A percentile compares a stretch with the other conserved stretches of the same genome.
phyloP scores from a whole-genome alignment of 2,329 filamentous ascomycete species.

The Pseudonectria foliicola region DNA sequence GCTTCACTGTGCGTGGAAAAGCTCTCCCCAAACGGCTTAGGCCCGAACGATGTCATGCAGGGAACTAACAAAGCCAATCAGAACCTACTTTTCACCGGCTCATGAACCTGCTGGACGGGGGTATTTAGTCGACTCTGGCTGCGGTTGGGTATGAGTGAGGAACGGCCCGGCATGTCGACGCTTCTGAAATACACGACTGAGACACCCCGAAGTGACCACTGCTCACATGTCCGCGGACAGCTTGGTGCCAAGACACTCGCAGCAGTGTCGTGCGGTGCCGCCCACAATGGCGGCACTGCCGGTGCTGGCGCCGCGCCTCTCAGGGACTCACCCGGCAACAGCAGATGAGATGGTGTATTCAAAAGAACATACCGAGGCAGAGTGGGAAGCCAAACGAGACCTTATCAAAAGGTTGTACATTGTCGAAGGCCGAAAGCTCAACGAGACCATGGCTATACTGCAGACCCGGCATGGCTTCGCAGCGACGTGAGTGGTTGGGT shows the following conservation, averaged over 20 bases:
- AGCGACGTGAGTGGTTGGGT: constrained; percentile 27
- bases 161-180: too few relatives aligned
- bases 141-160: too few relatives aligned
- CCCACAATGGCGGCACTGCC: constrained; percentile 24
- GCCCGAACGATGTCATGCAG: neutral
- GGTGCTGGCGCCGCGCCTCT: constrained; percentile 26
- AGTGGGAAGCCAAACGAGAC: constrained; percentile 27
- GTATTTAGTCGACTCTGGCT: too few relatives aligned
- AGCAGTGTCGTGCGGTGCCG: constrained; percentile 2
- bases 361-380: constrained; percentile 29
- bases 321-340: constrained; percentile 18
- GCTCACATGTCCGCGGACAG: neutral
- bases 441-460: constrained; percentile 30
- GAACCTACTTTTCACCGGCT: too few relatives aligned
- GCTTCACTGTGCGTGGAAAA: too few relatives aligned
- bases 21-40: too few relatives aligned
- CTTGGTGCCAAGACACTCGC: neutral
- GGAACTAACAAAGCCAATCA: neutral
- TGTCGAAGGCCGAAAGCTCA: constrained; percentile 28
- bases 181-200: neutral
- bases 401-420: constrained; percentile 29
- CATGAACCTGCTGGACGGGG: neutral
- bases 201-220: neutral
- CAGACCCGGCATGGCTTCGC: constrained; percentile 28
- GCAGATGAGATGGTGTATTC: constrained; percentile 19